Base-by-base conservation (phyloP, 73 alveolate genomes). In the Effrenium voratum region DNA sequence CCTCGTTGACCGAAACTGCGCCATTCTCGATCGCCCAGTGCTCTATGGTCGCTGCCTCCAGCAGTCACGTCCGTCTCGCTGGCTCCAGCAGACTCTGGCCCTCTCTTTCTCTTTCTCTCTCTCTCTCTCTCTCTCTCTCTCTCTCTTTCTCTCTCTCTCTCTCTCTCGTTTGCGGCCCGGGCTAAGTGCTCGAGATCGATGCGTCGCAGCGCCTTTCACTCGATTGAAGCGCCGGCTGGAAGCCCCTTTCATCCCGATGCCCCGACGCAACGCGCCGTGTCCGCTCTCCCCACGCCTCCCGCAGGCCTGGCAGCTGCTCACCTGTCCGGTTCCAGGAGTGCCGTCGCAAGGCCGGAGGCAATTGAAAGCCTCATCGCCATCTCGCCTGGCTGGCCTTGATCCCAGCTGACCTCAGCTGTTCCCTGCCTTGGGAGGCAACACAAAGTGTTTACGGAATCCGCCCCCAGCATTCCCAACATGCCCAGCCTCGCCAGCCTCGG, bases 21-120 rank as follows among this genome's bases (percentile, higher is more conserved):
- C 93, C 93, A 40, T 47, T 84, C 57, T 84, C 93, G 57, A n/a
- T 57, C 93, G 68, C 93, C 93, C 93, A 84, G 41, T n/a, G 63
- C 55, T 38, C 93, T 15, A 84, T 38, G 41, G 34, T 55, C 77
- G 57, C 24, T 30, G 77, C 93, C 93, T 84, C 40, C 19, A 43
- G 38, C 6, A 15, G 45, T 32, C 6, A 72, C 36, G 0, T 59
- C 30, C 30, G 73, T n/a, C 30, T n/a, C 73, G 73, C 73, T 26
- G 73, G 34, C 30, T 59, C 34, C 73, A 28, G 0, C 34, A n/a
- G 34, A 6, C 30, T 59, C 3, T 59, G 73, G 22, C 63, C 19
- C 19, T 19, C 19, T 52, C 63, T 52, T 52, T 19, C 19, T 52
- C 63, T 52, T 52, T 19, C 19, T 52, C 63, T 52, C 19, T 19